Base-by-base conservation (phyloP, 345 rosid species). In the Sisymbrium irio region DNA sequence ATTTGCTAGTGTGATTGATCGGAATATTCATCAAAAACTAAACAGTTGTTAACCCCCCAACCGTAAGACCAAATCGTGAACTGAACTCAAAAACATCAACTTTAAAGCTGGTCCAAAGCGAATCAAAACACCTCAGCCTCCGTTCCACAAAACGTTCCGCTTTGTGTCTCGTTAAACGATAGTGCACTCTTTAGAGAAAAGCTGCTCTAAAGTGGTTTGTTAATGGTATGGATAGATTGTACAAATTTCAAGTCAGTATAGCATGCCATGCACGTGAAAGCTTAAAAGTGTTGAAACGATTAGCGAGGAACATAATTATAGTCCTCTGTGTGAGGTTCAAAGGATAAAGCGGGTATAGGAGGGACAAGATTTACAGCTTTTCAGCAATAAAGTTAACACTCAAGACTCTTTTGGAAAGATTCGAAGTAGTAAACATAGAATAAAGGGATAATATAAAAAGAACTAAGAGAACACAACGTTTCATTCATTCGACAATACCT, bases 191-290 rank as follows among this genome's bases (percentile, higher is more conserved):
- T 9, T n/a, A 62, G 2, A 39, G 35, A 62, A 44, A 28, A 46
- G 68, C 40, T 45, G 32, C 19, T 30, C 25, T 42, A 63, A 44
- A 63, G 54, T 47, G 44, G 13, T n/a, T n/a, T 3, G 1, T 27
- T 13, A 53, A 6, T 25, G 57, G 33, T 50, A 20, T 41, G 19
- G 15, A 40, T 8, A 18, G 15, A 47, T 12, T 4, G 9, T 49
- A 35, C 20, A 37, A 25, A 8, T 36, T 40, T 37, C 14, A 18
- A 44, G 55, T 57, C 25, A 11, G 25, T 33, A 17, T n/a, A 53
- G 33, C 65, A 64, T 73, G 55, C 71, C 54, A 42, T 3, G 70
- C 76, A 63, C 45, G 28, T 53, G 64, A 72, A 40, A 6, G 27
- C 15, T 14, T 11, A 1, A 27, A 25, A 47, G 39, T 25, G 30